Conservation (phyloP, 768 basidiomycete genomes). For the Amanita rubescens region DNA sequence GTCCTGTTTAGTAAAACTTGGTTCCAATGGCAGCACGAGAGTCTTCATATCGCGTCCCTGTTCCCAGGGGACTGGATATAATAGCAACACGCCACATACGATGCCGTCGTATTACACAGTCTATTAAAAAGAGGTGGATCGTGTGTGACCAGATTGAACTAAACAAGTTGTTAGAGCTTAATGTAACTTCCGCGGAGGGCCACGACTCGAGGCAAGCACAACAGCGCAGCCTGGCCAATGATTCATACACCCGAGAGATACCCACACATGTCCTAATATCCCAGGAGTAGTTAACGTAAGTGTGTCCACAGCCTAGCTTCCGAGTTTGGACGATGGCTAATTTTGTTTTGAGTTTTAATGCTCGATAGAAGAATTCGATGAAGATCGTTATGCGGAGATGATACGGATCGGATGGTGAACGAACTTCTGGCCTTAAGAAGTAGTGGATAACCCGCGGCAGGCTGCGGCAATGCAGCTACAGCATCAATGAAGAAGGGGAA, state of each 20-base stretch:
- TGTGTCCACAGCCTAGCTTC: too few species aligned
- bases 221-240: background rate
- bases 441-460: conserved; percentile 22
- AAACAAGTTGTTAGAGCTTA: background rate
- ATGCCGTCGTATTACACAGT: background rate
- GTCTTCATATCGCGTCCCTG: background rate
- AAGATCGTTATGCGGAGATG: background rate
- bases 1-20: too few species aligned
- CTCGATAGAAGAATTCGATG: background rate
- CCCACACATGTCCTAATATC: background rate
- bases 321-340: too few species aligned
- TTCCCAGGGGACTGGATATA: background rate
- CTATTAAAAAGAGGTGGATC: background rate
- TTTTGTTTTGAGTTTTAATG: background rate
- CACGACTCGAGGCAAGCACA: background rate
- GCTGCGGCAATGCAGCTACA: conserved; percentile 20
- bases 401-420: conserved; percentile 13
- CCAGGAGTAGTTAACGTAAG: too few species aligned
- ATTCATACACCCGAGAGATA: background rate
- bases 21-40: background rate
- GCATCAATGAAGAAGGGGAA: conserved; percentile 8
- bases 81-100: background rate
- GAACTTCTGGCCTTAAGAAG: conserved; percentile 28
- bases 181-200: background rate
- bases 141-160: background rate